Evolutionary conservation across 2,329 filamentous ascomycete species (phyloP).

Genomic region (Blumeria graminis): DNA sequence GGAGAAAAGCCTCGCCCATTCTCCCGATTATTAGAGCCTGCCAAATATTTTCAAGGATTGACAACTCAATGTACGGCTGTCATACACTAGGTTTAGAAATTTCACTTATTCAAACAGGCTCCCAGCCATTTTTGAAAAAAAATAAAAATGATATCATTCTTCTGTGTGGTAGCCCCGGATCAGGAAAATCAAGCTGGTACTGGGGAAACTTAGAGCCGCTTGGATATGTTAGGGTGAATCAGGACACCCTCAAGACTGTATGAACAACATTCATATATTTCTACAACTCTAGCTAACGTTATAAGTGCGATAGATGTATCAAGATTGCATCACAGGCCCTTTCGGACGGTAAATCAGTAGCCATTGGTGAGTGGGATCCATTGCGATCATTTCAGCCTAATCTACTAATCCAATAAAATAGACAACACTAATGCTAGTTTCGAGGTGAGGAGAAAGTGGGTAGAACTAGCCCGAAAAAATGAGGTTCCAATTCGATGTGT

Average conservation of each 20-base stretch:
- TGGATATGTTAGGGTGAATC: constrained; percentile 69
- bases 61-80: constrained; percentile 6
- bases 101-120: too few relatives aligned
- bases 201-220: constrained; percentile 53
- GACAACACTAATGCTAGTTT: constrained; percentile 90
- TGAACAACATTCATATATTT: constrained; percentile 9
- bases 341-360: constrained; percentile 40
- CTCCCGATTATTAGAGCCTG: constrained; percentile 46
- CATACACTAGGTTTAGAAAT: too few relatives aligned
- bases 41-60: constrained; percentile 22
- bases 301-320: constrained; percentile 35
- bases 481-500: constrained; percentile 62
- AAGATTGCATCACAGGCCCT: constrained; percentile 46
- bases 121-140: constrained; percentile 21
- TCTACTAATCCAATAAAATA: constrained; percentile 15
- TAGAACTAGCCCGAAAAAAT: constrained; percentile 44
- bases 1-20: constrained; percentile 41
- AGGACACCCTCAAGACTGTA: constrained; percentile 61
- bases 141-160: constrained; percentile 52
- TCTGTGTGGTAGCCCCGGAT: constrained; percentile 70
- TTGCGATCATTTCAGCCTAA: background rate
- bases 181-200: constrained; percentile 83
- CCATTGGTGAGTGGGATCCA: constrained; percentile 36
- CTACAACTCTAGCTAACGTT: constrained; percentile 8
- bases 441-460: constrained; percentile 57